These are phyloP conservation scores for Limnanthes douglasii DNA, from an alignment of 345 rosid species.

Conservation along the genomic window DNA sequence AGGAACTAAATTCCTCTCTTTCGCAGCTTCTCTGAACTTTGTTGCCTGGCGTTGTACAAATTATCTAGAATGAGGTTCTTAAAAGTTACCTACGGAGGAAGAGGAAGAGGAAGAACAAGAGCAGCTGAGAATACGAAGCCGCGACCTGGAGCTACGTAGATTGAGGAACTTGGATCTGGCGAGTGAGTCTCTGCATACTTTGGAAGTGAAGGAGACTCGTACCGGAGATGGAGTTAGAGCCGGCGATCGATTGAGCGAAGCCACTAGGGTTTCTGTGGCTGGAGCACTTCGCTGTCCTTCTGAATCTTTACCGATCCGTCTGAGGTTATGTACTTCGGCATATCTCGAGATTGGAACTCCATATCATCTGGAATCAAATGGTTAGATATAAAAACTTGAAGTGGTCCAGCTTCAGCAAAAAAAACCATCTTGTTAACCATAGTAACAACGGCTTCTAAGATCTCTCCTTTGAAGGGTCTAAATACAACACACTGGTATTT, in stretches of 20 bases:
- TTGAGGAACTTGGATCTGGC: slow-evolving; percentile 11
- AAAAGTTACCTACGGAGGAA: slow-evolving; percentile 38
- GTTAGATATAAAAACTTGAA: too few species aligned
- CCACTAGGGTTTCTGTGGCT: slow-evolving; percentile 31
- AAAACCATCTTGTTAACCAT: slow-evolving; percentile 92
- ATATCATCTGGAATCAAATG: too few species aligned
- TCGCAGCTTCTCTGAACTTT: slow-evolving; percentile 56
- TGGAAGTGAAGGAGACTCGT: slow-evolving; percentile 11
- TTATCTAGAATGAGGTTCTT: too few species aligned
- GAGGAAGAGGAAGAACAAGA: slow-evolving; percentile 27
- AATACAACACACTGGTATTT: slow-evolving; percentile 82
- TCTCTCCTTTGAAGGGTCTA: slow-evolving; percentile 88
- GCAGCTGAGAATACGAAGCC: slow-evolving; percentile 20
- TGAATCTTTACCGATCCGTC: too few species aligned
- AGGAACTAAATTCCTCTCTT: slow-evolving; percentile 68
- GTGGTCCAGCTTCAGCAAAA: too few species aligned
- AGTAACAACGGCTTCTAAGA: slow-evolving; percentile 85
- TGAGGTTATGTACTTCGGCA: too few species aligned
- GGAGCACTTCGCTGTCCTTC: too few species aligned
- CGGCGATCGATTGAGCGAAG: slow-evolving; percentile 10
- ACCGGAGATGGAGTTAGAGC: slow-evolving; percentile 3
- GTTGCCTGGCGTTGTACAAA: slow-evolving; percentile 32
- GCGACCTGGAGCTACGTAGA: slow-evolving; percentile 10
- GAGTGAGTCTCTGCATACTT: slow-evolving; percentile 13
- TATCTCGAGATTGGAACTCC: too few species aligned